Percentiles rank a stretch among this genome's conserved stretches.
These are phyloP conservation scores for Dipodascus geniculatus DNA, from an alignment of 805 yeast species.

Conservation along the genomic window DNA sequence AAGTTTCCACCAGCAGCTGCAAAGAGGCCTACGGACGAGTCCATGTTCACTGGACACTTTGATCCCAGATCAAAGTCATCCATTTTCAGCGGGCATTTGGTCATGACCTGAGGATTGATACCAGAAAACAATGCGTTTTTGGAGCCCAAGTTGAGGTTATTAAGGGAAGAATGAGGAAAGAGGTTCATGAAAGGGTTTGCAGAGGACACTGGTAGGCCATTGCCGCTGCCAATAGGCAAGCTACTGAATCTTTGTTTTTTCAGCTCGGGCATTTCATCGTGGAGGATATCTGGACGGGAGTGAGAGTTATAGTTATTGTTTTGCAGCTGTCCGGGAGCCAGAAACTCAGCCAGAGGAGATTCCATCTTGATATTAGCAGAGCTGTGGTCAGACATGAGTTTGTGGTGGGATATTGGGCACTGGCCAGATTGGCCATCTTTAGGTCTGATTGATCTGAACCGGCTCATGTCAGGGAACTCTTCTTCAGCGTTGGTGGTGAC, in stretches of 20 bases:
- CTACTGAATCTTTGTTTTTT: neutral
- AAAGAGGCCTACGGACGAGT: neutral
- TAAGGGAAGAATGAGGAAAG: neutral
- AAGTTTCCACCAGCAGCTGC: conserved; percentile 1
- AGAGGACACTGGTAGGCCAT: neutral
- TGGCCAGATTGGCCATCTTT: neutral
- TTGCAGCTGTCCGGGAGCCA: neutral
- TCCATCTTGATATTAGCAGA: neutral
- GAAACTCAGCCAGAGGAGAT: neutral
- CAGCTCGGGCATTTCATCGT: neutral
- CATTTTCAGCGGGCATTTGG: neutral
- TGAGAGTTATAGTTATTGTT: neutral
- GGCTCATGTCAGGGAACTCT: neutral
- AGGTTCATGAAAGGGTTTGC: neutral
- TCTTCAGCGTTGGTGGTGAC: neutral
- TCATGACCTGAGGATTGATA: neutral
- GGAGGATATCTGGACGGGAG: neutral
- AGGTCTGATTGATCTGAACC: neutral
- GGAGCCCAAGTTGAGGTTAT: neutral
- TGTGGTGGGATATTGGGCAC: neutral
- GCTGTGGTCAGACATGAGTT: neutral
- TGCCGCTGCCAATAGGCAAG: neutral
- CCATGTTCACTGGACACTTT: neutral
- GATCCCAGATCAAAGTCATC: conserved; percentile 1
- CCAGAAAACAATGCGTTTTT: neutral